Evolutionary conservation across 2,329 filamentous ascomycete genomes (phyloP), one percentile per base, ranked within the genome.

Genomic region (Penicillium carneum): DNA sequence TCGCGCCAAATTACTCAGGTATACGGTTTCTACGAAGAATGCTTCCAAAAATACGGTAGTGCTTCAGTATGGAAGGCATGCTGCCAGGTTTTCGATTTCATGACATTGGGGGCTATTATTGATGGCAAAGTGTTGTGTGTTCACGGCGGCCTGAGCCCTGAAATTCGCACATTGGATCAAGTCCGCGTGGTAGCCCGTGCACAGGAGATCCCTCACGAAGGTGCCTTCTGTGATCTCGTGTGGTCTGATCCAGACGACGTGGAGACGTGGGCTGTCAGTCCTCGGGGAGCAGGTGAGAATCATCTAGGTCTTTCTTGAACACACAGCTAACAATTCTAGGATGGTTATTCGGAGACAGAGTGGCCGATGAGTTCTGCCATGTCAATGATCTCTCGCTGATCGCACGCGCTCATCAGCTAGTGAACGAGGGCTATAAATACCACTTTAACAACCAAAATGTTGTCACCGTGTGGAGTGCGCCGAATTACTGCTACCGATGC

Each of bases 21-120:
- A 14, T 98, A 98, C 76, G 94, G 94, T 64, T 98, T 98, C 82
- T 98, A 98, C 81, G 94, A 98, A 74, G 94, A 98, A 81, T 98
- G 94, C 73, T 84, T 97, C 65, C 86, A 94, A 56, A 98, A 98
- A 80, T 98, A 98, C 74, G 94, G 94, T 63, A 96, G 90, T 74
- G 93, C 94, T 39, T 98, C 97, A 71, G 94, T 98, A 1, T 98
- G 94, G 94, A 86, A 92, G 57, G 94, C 97, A 75, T 99, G 93
- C 82, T 97, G 93, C 80, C 95, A 99, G 72, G 91, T 98, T 4
- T 99, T 99, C 75, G 94, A 99, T 80, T 98, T 97, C 77, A 87
- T 99, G 23, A 92, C 93, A 5, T 86, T 97, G 5, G 93, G 92
- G 54, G 93, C 93, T 48, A 88, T 97, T 66, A 89, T 91, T 67